Base-by-base conservation (phyloP, 2,329 filamentous ascomycete genomes). In the Penicillium sp. region DNA sequence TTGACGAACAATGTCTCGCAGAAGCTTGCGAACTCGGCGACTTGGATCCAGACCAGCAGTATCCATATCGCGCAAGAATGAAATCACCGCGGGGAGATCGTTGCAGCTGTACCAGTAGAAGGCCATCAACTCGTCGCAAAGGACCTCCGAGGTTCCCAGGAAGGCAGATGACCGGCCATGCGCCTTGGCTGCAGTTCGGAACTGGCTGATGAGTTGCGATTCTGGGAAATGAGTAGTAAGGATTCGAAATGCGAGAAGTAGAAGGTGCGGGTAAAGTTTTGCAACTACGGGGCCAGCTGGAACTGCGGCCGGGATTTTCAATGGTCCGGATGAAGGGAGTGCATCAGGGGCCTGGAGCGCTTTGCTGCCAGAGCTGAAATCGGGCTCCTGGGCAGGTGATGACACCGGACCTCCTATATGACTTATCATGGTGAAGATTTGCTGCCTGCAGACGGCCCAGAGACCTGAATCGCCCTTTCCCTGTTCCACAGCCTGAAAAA, bases 91-190 rank as follows among this genome's bases (percentile, higher is more conserved):
- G 6, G 70, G 68, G 2, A 80, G 62, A 43, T 78, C 73, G 6
- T 70, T 71, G 49, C 73, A 74, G 5, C 72, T 70, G 37, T 67
- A 63, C 77, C 77, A 79, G 54, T 73, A 67, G 55, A 76, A 73
- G 37, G 68, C 66, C 27, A 80, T 70, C 56, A 78, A 62, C 41
- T 77, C 75, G 57, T 79, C 77, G 63, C 75, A 79, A 22, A 80
- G 70, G 1, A 66, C 67, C 1, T 69, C 69, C 7, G 73, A 75
- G 14, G 72, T 69, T 12, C 75, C 77, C 4, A 79, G 69, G n/a
- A 79, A 64, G 22, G 74, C 69, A n/a, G 74, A 75, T 14, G 70
- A 65, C 3, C 73, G 69, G 9, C 77, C 77, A 5, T 75, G 70
- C 2, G 68, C 63, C 51, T 73, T 73, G 57, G 79, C 73, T 0